Conservation (phyloP, 495 filamentous ascomycete genomes). For the Apiosordaria backusii region DNA sequence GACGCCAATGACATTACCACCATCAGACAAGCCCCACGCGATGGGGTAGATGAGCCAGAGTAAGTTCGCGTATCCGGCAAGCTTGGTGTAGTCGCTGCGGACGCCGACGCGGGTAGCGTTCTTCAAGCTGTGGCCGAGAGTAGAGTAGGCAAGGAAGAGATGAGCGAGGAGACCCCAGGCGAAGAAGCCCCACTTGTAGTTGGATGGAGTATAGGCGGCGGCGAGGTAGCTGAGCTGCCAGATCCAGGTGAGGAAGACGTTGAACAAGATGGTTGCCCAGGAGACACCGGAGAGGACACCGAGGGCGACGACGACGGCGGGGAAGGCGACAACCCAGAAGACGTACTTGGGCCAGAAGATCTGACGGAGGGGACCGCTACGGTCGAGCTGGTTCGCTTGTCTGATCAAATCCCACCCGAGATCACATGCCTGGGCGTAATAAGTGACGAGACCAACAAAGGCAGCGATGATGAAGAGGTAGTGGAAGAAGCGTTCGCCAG, state of each 20-base stretch:
- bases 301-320: slow-evolving; percentile 38
- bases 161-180: slow-evolving; percentile 41
- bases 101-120: slow-evolving; percentile 39
- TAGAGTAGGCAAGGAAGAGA: slow-evolving; percentile 34
- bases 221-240: slow-evolving; percentile 47
- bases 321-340: slow-evolving; percentile 48
- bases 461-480: slow-evolving; percentile 49
- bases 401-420: slow-evolving; percentile 36
- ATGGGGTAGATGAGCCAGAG: slow-evolving; percentile 50
- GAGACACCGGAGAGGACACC: slow-evolving; percentile 43
- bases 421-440: slow-evolving; percentile 45
- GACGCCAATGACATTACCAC: slow-evolving; percentile 45
- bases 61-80: slow-evolving; percentile 43
- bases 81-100: slow-evolving; percentile 37
- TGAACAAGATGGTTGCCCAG: slow-evolving; percentile 47
- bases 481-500: slow-evolving; percentile 52
- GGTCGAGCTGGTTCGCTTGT: slow-evolving; percentile 32
- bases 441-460: slow-evolving; percentile 44
- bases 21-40: slow-evolving; percentile 46
- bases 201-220: slow-evolving; percentile 40
- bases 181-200: slow-evolving; percentile 54
- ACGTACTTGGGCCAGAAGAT: slow-evolving; percentile 53
- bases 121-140: slow-evolving; percentile 25
- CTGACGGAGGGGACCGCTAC: slow-evolving; percentile 34
- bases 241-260: slow-evolving; percentile 42